Percentiles rank a stretch among this genome's conserved stretches.
phyloP scores from a whole-genome alignment of 1,284 basidiomycete species.

The Tilletia setariae region DNA sequence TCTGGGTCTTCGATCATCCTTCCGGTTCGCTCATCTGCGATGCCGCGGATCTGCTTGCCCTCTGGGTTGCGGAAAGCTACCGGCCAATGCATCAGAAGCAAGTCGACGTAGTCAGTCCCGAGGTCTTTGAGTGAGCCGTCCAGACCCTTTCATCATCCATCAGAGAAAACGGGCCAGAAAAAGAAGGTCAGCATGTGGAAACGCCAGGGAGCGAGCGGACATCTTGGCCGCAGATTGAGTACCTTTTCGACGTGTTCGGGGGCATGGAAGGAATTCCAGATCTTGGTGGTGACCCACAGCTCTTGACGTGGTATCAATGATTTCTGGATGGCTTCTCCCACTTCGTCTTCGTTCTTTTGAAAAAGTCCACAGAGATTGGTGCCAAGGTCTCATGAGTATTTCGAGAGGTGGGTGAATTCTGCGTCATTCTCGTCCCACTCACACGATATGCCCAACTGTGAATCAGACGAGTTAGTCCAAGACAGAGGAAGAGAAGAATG shows the following conservation, averaged over 20 bases:
- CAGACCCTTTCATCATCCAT: slow-evolving; percentile 60
- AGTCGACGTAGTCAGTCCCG: slow-evolving; percentile 71
- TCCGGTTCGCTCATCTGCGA: slow-evolving; percentile 20
- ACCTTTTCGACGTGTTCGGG: slow-evolving; percentile 42
- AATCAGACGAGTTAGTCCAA: too few relatives aligned
- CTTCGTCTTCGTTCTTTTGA: slow-evolving; percentile 73
- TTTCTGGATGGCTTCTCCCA: slow-evolving; percentile 71
- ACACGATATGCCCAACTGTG: background rate
- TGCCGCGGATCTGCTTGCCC: background rate
- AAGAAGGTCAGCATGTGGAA: background rate
- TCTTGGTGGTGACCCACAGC: slow-evolving; percentile 79
- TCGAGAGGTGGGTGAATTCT: background rate
- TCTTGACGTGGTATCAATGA: slow-evolving; percentile 72
- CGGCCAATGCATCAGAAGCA: slow-evolving; percentile 78
- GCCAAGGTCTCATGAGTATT: background rate
- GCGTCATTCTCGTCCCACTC: background rate
- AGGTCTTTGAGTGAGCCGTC: slow-evolving; percentile 70
- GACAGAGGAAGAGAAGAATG: slow-evolving; percentile 1
- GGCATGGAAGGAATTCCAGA: slow-evolving; percentile 71
- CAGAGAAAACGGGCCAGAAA: background rate
- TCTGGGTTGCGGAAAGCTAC: background rate
- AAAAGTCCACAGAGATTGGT: slow-evolving; percentile 2
- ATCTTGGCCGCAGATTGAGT: background rate
- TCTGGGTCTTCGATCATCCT: slow-evolving; percentile 70
- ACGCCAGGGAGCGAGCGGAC: too few relatives aligned